Base-by-base conservation (phyloP, 805 yeast species). In the Groenewaldozyma tartarivorans region DNA sequence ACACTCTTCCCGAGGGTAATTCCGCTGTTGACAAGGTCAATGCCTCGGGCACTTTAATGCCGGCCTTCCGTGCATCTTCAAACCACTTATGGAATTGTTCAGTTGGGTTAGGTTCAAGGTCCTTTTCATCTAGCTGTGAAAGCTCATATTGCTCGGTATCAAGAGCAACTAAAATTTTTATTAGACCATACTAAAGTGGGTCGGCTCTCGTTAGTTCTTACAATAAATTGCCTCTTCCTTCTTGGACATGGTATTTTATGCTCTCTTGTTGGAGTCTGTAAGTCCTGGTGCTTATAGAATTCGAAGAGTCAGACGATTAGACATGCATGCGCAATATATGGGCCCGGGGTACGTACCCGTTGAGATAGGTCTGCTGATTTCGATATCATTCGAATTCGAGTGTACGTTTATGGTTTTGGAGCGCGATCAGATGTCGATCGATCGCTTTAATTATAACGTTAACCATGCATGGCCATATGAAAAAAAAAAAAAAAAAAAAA, bases 1-100 rank as follows among this genome's bases (percentile, higher is more conserved):
- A 80, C 1, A 92, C 85, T 45, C 94, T 67, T n/a, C 98, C 98
- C 2, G 82, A 72, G 5, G 96, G 96, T 46, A 88, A 66, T 44
- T 75, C 69, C 0, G 95, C 94, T 2, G 98, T 88, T 5, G 96
- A 75, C n/a, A 92, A 75, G 15, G 79, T 83, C n/a, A 76, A 68
- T 1, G 88, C 73, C 58, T 92, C 98, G 2, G 96, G 94, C 36
- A 86, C 64, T 17, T 68, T 66, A 49, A 82, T 80, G 33, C 61
- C 51, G 27, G 68, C 65, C 3, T 66, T 65, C 38, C 68, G 66
- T 16, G 95, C 95, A 32, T 82, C 85, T 13, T 74, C 65, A 57
- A 84, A 92, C 98, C 98, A 92, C 40, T 63, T 60, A 46, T 78
- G 75, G 66, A 92, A 92, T 60, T 86, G 94, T 6, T 63, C 65